These are phyloP conservation scores for Orobanche coerulescens DNA, from an alignment of 257 asterid genomes.

Conservation along the genomic window DNA sequence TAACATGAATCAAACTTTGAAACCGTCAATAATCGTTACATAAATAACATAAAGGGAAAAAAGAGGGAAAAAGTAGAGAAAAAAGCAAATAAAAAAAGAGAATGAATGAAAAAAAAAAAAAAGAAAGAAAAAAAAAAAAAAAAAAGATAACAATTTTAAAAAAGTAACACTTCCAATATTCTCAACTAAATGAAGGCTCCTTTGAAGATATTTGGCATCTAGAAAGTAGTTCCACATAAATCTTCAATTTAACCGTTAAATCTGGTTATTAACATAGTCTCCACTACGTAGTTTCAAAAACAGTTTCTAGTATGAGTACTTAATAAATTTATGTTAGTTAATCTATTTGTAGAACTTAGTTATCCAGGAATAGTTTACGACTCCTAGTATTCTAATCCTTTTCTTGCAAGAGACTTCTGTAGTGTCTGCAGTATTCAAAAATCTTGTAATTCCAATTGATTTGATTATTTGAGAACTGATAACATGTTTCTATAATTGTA, in stretches of 20 bases:
- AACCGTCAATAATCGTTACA: too few relatives aligned
- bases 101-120: too few relatives aligned
- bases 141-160: background rate
- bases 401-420: background rate
- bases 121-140: too few relatives aligned
- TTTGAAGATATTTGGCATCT: constrained; percentile 1
- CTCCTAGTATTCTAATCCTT: background rate
- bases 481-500: background rate
- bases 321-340: background rate
- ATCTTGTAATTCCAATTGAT: background rate
- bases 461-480: background rate
- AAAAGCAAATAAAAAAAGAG: too few relatives aligned
- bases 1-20: too few relatives aligned
- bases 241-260: background rate
- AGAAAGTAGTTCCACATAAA: background rate
- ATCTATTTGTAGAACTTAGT: background rate
- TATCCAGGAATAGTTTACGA: background rate
- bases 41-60: too few relatives aligned
- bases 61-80: too few relatives aligned
- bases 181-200: constrained; percentile 1
- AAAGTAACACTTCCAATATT: constrained; percentile 1
- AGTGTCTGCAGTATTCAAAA: background rate
- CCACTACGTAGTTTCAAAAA: background rate
- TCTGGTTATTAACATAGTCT: background rate
- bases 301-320: background rate